Evolutionary conservation across 1,284 basidiomycete genomes (phyloP).

Genomic region (Coriolopsis trogii): DNA sequence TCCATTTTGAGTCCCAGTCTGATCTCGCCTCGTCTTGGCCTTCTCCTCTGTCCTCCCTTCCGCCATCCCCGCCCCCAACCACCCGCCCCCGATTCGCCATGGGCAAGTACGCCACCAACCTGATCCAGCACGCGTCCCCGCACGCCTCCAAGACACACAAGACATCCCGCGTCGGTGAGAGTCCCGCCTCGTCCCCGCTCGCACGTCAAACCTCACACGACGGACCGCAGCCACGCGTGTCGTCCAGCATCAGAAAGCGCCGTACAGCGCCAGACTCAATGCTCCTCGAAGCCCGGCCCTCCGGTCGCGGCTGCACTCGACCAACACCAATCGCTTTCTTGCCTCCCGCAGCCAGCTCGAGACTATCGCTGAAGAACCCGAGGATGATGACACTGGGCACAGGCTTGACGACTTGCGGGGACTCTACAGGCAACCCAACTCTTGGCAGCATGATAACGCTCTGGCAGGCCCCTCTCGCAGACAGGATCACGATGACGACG

Average conservation of each 20-base stretch:
- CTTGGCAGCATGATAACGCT: constrained; percentile 17
- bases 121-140: constrained; percentile 25
- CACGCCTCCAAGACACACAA: constrained; percentile 14
- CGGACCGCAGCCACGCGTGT: constrained; percentile 18
- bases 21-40: too few species aligned
- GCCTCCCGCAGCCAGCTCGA: constrained; percentile 18
- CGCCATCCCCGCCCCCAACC: background rate
- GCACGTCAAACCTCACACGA: constrained; percentile 13
- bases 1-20: too few species aligned
- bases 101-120: constrained; percentile 23
- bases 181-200: background rate
- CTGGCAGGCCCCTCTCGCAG: constrained; percentile 10
- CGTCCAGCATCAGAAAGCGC: constrained; percentile 18
- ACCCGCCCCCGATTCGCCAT: constrained; percentile 14
- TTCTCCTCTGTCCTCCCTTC: constrained; percentile 1
- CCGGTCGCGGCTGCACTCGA: constrained; percentile 21
- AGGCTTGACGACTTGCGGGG: constrained; percentile 12
- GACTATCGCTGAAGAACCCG: constrained; percentile 26
- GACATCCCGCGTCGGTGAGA: constrained; percentile 19
- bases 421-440: constrained; percentile 20
- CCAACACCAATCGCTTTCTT: constrained; percentile 27
- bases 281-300: constrained; percentile 16
- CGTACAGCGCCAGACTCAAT: constrained; percentile 15
- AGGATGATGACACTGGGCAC: constrained; percentile 18
- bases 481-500: constrained; percentile 31